A percentile compares a stretch with the other conserved stretches of the same genome.
Evolutionary conservation across 2,329 filamentous ascomycete genomes (phyloP).

Genomic region (Venturia carpophila): DNA sequence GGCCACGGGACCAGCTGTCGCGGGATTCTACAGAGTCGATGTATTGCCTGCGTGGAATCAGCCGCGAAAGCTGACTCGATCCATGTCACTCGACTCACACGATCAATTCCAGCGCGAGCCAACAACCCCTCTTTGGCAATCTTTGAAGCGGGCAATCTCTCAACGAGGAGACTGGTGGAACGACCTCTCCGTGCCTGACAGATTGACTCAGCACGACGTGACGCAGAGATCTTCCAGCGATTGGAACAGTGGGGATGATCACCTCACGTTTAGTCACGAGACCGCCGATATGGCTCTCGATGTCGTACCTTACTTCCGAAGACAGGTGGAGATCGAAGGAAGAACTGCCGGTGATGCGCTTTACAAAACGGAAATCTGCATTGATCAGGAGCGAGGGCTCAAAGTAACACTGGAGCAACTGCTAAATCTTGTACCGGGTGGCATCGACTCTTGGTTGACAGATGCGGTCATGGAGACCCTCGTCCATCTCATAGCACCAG

Average conservation of each 20-base stretch:
- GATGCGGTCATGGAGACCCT: not conserved
- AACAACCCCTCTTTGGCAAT: not conserved
- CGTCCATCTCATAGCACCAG: not conserved
- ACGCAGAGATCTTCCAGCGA: not conserved
- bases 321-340: not conserved
- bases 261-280: not conserved
- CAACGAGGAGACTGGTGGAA: not conserved
- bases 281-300: slow-evolving; percentile 2
- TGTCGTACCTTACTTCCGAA: not conserved
- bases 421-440: not conserved
- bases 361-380: not conserved
- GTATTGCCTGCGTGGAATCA: not conserved
- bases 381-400: not conserved
- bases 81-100: not conserved
- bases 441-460: not conserved
- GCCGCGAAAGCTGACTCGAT: not conserved
- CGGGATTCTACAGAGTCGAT: not conserved
- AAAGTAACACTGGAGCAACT: not conserved
- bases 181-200: not conserved
- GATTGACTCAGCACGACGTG: not conserved
- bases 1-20: not conserved
- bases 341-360: not conserved
- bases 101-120: not conserved
- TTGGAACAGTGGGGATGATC: not conserved
- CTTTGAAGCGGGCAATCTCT: not conserved